These are phyloP conservation scores for Scheffersomyces coipomensis DNA, from an alignment of 805 yeast genomes.

Conservation along the genomic window DNA sequence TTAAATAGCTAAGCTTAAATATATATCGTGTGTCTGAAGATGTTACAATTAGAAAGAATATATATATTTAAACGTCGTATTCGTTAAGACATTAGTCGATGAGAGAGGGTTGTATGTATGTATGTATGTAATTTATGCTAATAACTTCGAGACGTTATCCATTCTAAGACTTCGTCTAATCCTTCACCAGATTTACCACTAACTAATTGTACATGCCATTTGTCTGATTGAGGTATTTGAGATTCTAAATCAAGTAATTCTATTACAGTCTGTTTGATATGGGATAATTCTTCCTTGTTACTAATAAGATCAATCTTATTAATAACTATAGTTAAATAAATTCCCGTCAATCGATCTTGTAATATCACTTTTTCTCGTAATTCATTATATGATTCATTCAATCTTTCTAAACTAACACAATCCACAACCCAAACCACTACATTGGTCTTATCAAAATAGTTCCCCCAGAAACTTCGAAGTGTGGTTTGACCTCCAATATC, in stretches of 20 bases:
- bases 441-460: conserved; percentile 80
- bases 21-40: too few species aligned
- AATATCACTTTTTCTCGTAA: conserved; percentile 54
- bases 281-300: conserved; percentile 15
- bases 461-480: conserved; percentile 57
- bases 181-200: conserved; percentile 38
- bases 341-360: conserved; percentile 71
- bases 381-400: conserved; percentile 65
- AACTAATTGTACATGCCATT: conserved; percentile 25
- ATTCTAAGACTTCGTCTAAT: conserved; percentile 20
- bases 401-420: conserved; percentile 55
- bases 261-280: conserved; percentile 11
- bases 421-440: conserved; percentile 87
- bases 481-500: conserved; percentile 74
- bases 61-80: too few species aligned
- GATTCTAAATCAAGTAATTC: conserved; percentile 16
- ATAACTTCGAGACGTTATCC: conserved; percentile 21
- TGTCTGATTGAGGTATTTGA: conserved; percentile 17
- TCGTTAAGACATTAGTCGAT: too few species aligned
- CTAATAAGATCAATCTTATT: conserved; percentile 70
- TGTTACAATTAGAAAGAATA: too few species aligned
- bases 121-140: too few species aligned
- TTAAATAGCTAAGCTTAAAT: too few species aligned
- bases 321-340: conserved; percentile 63
- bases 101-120: too few species aligned